Base-by-base conservation (phyloP, 2,329 filamentous ascomycete species). In the Fusarium agapanthi region DNA sequence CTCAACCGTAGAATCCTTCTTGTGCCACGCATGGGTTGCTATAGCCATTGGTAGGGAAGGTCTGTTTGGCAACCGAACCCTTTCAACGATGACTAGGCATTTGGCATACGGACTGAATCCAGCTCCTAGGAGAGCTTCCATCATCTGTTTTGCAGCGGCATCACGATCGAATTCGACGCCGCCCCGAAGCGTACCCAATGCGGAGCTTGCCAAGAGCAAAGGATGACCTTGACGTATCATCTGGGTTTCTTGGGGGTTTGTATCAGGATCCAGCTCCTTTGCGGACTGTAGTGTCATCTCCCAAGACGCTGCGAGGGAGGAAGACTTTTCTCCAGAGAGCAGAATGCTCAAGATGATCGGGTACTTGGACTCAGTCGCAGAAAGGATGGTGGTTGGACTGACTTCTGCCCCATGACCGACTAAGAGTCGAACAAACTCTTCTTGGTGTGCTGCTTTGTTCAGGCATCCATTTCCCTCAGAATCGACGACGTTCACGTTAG, bases 401-500 rank as follows among this genome's bases (percentile, higher is more conserved):
- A 75, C 54, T 28, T 56, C 59, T 13, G 71, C 67, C 12, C 65
- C 73, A 28, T 67, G 59, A 3, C 20, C 32, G 13, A 75, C 58
- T 15, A 75, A 47, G 15, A 75, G 61, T 6, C 34, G 57, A 41
- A 66, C 14, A 28, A 68, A 56, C 15, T 54, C 57, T 30, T 55
- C 55, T 14, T 65, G 12, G 11, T 32, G 18, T 3, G 43, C 35
- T 48, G 65, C 73, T 41, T 53, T 51, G 22, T 51, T 48, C n/a
- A 75, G 45, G 40, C 70, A 74, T 5, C 34, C 59, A 12, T 44
- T 22, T 7, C 55, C 64, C 11, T 4, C 4, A 1, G 28, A 48
- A 50, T 74, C 60, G 8, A 66, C 35, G 4, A 45, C 65, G 15
- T 75, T 66, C 28, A 66, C 53, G 38, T 75, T 26, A 13, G 71